A percentile compares a stretch with the other conserved stretches of the same genome.
Conservation (phyloP, 2,329 filamentous ascomycete genomes). For the Aspergillus luchuensis region DNA sequence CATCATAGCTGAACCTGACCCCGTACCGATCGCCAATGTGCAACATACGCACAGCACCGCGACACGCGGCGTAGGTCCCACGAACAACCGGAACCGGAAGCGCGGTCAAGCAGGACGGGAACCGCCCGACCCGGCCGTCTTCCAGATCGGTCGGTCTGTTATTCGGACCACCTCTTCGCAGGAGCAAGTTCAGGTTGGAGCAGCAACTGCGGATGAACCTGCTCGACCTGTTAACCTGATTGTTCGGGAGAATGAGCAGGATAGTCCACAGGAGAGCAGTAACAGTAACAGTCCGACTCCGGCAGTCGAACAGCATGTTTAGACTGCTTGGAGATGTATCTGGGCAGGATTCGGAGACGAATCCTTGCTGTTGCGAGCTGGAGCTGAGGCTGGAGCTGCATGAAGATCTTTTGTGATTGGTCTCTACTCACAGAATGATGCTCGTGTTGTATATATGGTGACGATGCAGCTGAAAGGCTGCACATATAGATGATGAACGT, state of each 20-base stretch:
- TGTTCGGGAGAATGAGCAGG: slow-evolving; percentile 2
- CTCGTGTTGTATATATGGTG: too few species aligned
- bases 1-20: slow-evolving; percentile 31
- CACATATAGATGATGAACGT: too few species aligned
- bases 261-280: background rate
- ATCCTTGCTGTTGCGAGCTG: background rate
- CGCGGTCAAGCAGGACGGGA: slow-evolving; percentile 20
- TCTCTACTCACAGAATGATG: too few species aligned
- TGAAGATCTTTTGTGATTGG: too few species aligned
- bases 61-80: slow-evolving; percentile 21
- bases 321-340: background rate
- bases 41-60: slow-evolving; percentile 39
- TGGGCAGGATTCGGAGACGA: background rate
- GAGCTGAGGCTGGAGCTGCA: background rate
- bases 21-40: slow-evolving; percentile 32
- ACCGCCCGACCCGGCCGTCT: slow-evolving; percentile 24
- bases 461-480: too few species aligned
- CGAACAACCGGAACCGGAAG: slow-evolving; percentile 30
- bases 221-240: slow-evolving; percentile 37
- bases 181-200: slow-evolving; percentile 25
- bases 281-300: background rate
- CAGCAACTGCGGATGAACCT: slow-evolving; percentile 31
- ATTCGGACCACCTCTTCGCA: slow-evolving; percentile 22
- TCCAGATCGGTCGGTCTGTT: slow-evolving; percentile 32
- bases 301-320: background rate